Conservation (phyloP, 768 basidiomycete genomes). For the Podaxis sp. region DNA sequence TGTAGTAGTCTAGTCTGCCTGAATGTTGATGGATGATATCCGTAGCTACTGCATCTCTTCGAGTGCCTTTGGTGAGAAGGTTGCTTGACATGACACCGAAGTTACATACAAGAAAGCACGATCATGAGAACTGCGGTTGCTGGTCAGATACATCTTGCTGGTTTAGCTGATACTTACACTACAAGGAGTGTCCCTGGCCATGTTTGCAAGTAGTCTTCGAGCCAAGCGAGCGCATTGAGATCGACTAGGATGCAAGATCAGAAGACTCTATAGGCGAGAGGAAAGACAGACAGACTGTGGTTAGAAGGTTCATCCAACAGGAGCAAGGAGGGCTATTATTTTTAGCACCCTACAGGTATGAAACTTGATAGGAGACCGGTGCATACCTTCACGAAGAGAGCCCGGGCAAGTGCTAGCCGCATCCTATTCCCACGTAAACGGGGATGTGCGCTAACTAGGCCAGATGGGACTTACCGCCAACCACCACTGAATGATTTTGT, state of each 20-base stretch:
- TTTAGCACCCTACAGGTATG: background rate
- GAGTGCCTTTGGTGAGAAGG: background rate
- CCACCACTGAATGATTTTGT: slow-evolving; percentile 93
- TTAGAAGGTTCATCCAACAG: slow-evolving; percentile 95
- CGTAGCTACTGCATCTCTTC: slow-evolving; percentile 90
- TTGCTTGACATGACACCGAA: background rate
- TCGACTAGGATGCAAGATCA: slow-evolving; percentile 48
- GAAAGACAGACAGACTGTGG: slow-evolving; percentile 59
- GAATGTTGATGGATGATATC: slow-evolving; percentile 98
- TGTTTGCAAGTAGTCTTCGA: slow-evolving; percentile 95
- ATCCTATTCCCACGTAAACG: slow-evolving; percentile 48
- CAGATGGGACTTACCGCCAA: slow-evolving; percentile 61
- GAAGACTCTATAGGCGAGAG: background rate
- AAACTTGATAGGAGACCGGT: background rate
- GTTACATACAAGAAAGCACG: slow-evolving; percentile 80
- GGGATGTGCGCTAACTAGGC: background rate
- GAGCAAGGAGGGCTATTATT: slow-evolving; percentile 58
- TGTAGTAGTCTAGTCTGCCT: slow-evolving; percentile 92
- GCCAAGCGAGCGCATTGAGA: slow-evolving; percentile 94
- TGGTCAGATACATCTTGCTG: slow-evolving; percentile 1
- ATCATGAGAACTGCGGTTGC: slow-evolving; percentile 77
- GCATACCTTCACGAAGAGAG: slow-evolving; percentile 88
- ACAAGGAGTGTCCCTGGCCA: slow-evolving; percentile 92
- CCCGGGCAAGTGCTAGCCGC: slow-evolving; percentile 92
- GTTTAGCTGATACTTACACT: slow-evolving; percentile 50